Percentiles rank a stretch among this genome's conserved stretches.
phyloP scores from a whole-genome alignment of 2,329 filamentous ascomycete genomes.

The Clonostachys byssicola region DNA sequence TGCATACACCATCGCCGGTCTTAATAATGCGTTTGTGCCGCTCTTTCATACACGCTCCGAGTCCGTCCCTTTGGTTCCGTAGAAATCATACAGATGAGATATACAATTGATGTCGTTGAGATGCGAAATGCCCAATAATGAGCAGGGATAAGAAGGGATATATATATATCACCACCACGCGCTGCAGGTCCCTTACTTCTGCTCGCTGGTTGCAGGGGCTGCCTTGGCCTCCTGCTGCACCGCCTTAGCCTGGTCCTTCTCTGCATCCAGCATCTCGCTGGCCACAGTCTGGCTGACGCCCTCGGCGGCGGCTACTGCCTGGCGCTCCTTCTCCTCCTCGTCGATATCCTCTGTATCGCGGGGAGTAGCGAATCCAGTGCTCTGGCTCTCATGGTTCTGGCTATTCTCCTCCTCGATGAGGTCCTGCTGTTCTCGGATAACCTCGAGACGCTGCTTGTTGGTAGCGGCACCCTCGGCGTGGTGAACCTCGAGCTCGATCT shows the following conservation, averaged over 20 bases:
- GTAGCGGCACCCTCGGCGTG: constrained; percentile 94
- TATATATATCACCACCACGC: too few relatives aligned
- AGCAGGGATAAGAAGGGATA: too few relatives aligned
- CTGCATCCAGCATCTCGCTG: constrained; percentile 49
- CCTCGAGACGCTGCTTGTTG: constrained; percentile 98
- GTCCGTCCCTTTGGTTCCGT: too few relatives aligned
- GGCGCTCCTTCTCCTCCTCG: constrained; percentile 84
- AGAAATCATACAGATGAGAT: too few relatives aligned
- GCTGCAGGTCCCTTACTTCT: constrained; percentile 17
- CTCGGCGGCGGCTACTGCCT: constrained; percentile 43
- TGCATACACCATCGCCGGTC: too few relatives aligned
- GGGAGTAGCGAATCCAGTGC: constrained; percentile 67
- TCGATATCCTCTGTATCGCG: constrained; percentile 92
- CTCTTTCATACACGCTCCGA: too few relatives aligned
- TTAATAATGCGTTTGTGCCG: too few relatives aligned
- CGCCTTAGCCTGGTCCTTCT: constrained; percentile 36
- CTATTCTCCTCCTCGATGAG: constrained; percentile 96
- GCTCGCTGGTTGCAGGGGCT: constrained; percentile 8
- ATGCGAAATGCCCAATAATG: too few relatives aligned
- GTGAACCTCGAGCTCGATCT: constrained; percentile 97
- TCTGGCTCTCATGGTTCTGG: constrained; percentile 79
- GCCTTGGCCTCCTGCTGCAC: constrained; percentile 16
- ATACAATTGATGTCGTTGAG: too few relatives aligned
- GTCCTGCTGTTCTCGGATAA: constrained; percentile 96
- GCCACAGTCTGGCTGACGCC: constrained; percentile 43